Base-by-base conservation (phyloP, 192 early-diverging fungal species). In the Coemansia biformis region DNA sequence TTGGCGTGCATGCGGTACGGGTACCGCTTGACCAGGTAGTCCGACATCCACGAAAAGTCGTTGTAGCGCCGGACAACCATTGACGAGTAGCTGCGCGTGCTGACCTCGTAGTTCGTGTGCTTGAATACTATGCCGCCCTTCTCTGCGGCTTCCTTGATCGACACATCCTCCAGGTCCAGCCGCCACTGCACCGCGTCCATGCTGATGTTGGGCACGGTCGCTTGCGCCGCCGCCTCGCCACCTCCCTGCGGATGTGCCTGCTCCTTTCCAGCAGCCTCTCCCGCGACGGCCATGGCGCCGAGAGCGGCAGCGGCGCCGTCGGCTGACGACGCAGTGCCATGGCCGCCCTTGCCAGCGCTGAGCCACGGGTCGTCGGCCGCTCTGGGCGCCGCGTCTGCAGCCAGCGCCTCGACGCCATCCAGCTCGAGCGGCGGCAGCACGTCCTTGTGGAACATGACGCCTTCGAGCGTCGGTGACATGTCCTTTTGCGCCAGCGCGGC, bases 41-140 rank as follows among this genome's bases (percentile, higher is more conserved):
- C 89, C 41, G 81, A 78, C 23, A 96, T 67, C 90, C 89, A 92
- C 63, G 83, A 80, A 63, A 96, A 92, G 60, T 96, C 93, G 44
- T 85, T 91, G 64, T 91, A 96, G 55, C 93, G 79, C 12, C 93
- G 81, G 23, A 83, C 57, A 1, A 91, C 91, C 36, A 67, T 48
- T 14, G 57, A 57, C 17, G 57, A 49, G 54, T 85, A 83, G 63
- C 78, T 80, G 17, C 82, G 85, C 29, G 86, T 77, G 36, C 34
- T 68, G 21, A 95, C 71, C 47, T 87, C 79, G 57, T 95, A 95
- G 51, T 90, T 93, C 11, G 87, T 82, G 60, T 92, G 88, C 51
- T 91, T 95, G 60, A 92, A 83, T 19, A 85, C 54, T 9, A 81
- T 47, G 0, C 83, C 83, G 26, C 77, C 78, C 59, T 71, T 74